These are phyloP conservation scores for Suillus weaverae DNA, from an alignment of 768 basidiomycete species.

Conservation along the genomic window DNA sequence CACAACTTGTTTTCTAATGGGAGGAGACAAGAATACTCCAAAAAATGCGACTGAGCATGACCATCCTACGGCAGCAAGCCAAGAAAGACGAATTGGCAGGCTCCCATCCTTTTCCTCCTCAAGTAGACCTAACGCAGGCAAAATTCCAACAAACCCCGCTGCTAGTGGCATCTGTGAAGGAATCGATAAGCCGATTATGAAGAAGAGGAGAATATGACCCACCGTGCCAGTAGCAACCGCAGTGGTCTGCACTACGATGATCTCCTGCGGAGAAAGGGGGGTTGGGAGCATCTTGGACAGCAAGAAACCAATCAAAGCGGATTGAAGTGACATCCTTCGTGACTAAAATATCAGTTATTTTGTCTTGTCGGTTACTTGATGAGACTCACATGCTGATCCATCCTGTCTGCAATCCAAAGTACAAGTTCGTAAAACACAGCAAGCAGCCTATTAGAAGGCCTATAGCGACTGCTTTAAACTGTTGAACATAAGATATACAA, in stretches of 20 bases:
- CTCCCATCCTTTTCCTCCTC: slow-evolving; percentile 72
- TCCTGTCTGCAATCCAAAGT: slow-evolving; percentile 84
- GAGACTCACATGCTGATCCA: slow-evolving; percentile 80
- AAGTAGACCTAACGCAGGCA: slow-evolving; percentile 87
- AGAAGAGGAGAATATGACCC: slow-evolving; percentile 1
- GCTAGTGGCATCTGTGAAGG: slow-evolving; percentile 70
- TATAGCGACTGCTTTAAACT: slow-evolving; percentile 61
- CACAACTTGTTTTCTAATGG: slow-evolving; percentile 92
- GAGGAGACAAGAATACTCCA: slow-evolving; percentile 97
- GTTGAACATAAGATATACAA: neutral
- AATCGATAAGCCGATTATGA: neutral
- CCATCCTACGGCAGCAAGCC: slow-evolving; percentile 78
- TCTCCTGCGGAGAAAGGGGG: slow-evolving; percentile 86
- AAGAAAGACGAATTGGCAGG: slow-evolving; percentile 72
- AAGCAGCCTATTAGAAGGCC: slow-evolving; percentile 85
- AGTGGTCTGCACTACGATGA: slow-evolving; percentile 92
- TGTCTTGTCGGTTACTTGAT: neutral
- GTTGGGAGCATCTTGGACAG: slow-evolving; percentile 71
- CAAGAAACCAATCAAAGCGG: slow-evolving; percentile 88
- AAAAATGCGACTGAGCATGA: slow-evolving; percentile 92
- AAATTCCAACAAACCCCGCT: slow-evolving; percentile 87
- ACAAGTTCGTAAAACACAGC: slow-evolving; percentile 91
- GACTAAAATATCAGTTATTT: slow-evolving; percentile 1
- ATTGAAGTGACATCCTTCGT: slow-evolving; percentile 91
- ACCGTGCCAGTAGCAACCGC: slow-evolving; percentile 89